Evolutionary conservation across 345 rosid genomes (phyloP), one percentile per base, ranked within the genome.

Genomic region (Citrus australasica): DNA sequence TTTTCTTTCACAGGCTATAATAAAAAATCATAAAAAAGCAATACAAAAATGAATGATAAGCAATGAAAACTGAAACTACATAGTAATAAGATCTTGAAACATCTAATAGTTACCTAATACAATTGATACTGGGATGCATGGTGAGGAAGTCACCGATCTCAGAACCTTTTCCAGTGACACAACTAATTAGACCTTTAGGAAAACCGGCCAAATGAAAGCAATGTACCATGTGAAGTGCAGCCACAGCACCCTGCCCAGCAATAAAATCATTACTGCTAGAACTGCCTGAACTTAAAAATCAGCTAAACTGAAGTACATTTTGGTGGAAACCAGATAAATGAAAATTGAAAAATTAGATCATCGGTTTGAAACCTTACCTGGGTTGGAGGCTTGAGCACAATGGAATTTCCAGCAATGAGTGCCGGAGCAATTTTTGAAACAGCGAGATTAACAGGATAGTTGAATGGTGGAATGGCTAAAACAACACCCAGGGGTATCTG

Each of bases 91-190:
- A 22, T 28, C 2, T 55, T 55, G 19, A 22, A 32, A 40, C 17
- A 11, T 27, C 32, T 48, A 42, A 24, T 5, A 37, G 14, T 55
- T 71, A 92, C 98, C 99, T 96, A 68, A 96, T 92, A 82, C 99
- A 96, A 90, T 96, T 94, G 69, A 94, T 92, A 60, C 95, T 92
- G 17, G 98, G 97, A 79, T 96, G 99, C 99, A 93, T 91, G 1
- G 99, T 92, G 28, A 96, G 98, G 89, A 93, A 96, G 82, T 96
- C 98, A 11, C 99, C 98, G 25, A 96, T 96, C 83, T 96, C 99
- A 3, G 98, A 96, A 46, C 99, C 99, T 86, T 90, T 96, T 42
- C 99, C 99, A 3, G 97, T 92, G 58, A 94, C 86, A 76, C 99
- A 96, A 78, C 88, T 94, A 66, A 95, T 96, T 2, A 94, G 94